These are phyloP conservation scores for Phytopythium cucurbitacearum DNA, from an alignment of 352 stramenopile genomes.

Conservation along the genomic window DNA sequence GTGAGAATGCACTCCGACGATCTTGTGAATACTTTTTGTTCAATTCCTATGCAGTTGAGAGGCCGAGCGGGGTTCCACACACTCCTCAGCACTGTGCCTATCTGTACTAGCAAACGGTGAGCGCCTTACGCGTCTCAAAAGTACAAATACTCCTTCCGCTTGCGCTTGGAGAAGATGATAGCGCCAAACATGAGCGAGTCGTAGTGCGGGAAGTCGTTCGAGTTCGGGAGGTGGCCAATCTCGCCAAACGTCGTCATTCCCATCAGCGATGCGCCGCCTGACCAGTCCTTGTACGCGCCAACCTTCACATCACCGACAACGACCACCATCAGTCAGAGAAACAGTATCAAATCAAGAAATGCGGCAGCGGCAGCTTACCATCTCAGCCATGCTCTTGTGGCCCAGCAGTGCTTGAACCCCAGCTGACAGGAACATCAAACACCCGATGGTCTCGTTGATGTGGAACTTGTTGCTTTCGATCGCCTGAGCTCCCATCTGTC, in stretches of 20 bases:
- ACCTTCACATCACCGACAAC: slow-evolving; percentile 31
- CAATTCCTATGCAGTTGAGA: no score
- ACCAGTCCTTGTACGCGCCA: slow-evolving; percentile 84
- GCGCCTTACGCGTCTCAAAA: slow-evolving; percentile 17
- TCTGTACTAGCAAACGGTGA: no score
- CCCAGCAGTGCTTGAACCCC: slow-evolving; percentile 80
- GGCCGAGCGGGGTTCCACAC: no score
- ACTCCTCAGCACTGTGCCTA: no score
- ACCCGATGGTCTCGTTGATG: slow-evolving; percentile 78
- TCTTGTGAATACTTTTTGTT: no score
- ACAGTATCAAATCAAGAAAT: neutral
- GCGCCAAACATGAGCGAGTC: slow-evolving; percentile 88
- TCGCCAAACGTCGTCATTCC: slow-evolving; percentile 87
- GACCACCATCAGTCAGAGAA: neutral
- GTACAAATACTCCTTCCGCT: slow-evolving; percentile 75
- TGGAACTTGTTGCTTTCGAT: slow-evolving; percentile 78
- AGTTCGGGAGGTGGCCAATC: slow-evolving; percentile 78
- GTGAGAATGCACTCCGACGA: no score
- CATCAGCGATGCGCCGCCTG: slow-evolving; percentile 74
- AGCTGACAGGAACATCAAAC: slow-evolving; percentile 85
- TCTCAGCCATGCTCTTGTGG: slow-evolving; percentile 86
- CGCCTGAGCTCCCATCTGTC: slow-evolving; percentile 70
- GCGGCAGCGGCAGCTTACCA: slow-evolving; percentile 32
- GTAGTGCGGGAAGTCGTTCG: slow-evolving; percentile 81
- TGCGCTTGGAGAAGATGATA: slow-evolving; percentile 85